phyloP scores from a whole-genome alignment of 345 rosid genomes.

The Bruguiera parviflora region DNA sequence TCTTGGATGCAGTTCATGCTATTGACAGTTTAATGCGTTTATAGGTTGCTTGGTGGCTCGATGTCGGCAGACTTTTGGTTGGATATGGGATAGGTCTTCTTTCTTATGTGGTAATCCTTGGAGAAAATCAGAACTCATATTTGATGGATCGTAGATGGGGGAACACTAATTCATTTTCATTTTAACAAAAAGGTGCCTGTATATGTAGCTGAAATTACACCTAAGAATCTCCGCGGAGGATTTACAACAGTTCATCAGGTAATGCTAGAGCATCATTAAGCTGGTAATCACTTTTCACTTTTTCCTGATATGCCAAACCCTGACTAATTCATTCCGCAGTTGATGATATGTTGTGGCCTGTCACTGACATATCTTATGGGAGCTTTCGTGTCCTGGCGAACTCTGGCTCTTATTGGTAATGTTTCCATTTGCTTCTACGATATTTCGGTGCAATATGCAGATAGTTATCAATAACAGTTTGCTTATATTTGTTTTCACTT shows the following conservation, averaged over 20 bases:
- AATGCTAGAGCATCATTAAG: constrained; percentile 5
- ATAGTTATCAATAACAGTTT: constrained; percentile 7
- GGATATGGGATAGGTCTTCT: constrained; percentile 71
- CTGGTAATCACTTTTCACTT: background rate
- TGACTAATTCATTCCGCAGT: constrained; percentile 37
- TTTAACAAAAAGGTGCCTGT: constrained; percentile 52
- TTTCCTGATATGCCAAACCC: background rate
- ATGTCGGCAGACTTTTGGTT: constrained; percentile 63
- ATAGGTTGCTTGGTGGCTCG: constrained; percentile 58
- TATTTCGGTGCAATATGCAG: background rate
- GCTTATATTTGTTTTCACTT: constrained; percentile 7
- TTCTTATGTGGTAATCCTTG: constrained; percentile 63
- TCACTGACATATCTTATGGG: constrained; percentile 64
- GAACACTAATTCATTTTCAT: constrained; percentile 1
- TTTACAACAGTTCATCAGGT: constrained; percentile 70
- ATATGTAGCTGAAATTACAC: constrained; percentile 85
- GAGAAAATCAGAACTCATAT: background rate
- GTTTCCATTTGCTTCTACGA: background rate
- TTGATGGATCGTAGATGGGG: constrained; percentile 1
- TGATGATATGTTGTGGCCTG: constrained; percentile 72
- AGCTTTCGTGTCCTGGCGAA: constrained; percentile 59
- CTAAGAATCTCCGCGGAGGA: constrained; percentile 67
- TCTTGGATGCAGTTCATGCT: background rate
- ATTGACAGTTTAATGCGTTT: constrained; percentile 13
- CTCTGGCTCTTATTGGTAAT: constrained; percentile 63